Percentiles rank a stretch among this genome's conserved stretches.
Conservation (phyloP, 768 basidiomycete genomes). For the Serpula lacrymans region DNA sequence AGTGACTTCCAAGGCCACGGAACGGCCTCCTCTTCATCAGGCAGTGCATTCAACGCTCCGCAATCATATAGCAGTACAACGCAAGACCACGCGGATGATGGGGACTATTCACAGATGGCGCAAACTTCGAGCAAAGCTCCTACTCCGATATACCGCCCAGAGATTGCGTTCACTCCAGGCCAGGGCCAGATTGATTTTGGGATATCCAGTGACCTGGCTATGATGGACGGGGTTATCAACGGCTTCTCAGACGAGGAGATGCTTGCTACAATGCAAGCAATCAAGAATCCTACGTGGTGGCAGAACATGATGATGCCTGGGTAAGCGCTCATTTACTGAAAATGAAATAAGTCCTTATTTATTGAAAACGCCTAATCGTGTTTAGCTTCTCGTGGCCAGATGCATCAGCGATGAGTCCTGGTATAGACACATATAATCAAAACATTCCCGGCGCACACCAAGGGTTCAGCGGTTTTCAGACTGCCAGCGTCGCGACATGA, state of each 20-base stretch:
- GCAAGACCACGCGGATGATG: slow-evolving; percentile 22
- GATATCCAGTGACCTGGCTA: neutral
- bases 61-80: slow-evolving; percentile 11
- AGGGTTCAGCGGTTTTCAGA: slow-evolving; percentile 16
- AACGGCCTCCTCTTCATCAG: neutral
- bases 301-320: slow-evolving; percentile 85
- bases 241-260: slow-evolving; percentile 44
- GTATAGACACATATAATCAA: slow-evolving; percentile 13
- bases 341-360: slow-evolving; percentile 1
- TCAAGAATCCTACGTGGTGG: slow-evolving; percentile 75
- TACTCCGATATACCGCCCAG: slow-evolving; percentile 21
- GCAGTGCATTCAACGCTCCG: too few relatives aligned
- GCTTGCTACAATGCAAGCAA: slow-evolving; percentile 68
- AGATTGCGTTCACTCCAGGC: slow-evolving; percentile 42
- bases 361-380: neutral
- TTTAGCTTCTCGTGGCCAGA: slow-evolving; percentile 32
- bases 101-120: slow-evolving; percentile 31
- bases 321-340: slow-evolving; percentile 31
- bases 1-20: slow-evolving; percentile 8
- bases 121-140: slow-evolving; percentile 1
- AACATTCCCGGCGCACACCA: slow-evolving; percentile 15
- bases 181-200: slow-evolving; percentile 37
- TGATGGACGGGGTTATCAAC: slow-evolving; percentile 21
- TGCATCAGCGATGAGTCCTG: slow-evolving; percentile 17
- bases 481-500: neutral